Percentiles rank a stretch among this genome's conserved stretches.
Evolutionary conservation across 345 rosid genomes (phyloP).

Genomic region (Streptanthus diversifolius): DNA sequence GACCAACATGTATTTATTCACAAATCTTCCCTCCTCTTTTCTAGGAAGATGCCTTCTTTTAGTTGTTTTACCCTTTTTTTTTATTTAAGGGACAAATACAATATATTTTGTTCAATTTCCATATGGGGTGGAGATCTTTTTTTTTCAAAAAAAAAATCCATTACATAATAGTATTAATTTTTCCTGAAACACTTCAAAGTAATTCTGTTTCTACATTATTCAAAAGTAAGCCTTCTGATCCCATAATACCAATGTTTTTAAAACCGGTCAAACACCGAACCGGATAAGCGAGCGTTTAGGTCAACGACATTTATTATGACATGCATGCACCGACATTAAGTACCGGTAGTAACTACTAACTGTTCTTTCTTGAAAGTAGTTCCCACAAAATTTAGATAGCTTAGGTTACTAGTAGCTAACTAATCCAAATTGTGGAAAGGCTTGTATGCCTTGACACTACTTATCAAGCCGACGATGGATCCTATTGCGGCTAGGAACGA

Average conservation of each 20-base stretch:
- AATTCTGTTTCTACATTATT: not conserved
- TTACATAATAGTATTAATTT: not conserved
- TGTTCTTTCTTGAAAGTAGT: not conserved
- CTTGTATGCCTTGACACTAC: constrained; percentile 53
- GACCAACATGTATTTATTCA: no score
- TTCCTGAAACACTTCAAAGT: not conserved
- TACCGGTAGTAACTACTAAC: not conserved
- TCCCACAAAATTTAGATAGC: not conserved
- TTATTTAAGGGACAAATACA: no score
- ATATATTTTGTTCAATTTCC: no score
- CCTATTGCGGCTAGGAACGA: constrained; percentile 64
- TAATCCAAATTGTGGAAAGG: constrained; percentile 46
- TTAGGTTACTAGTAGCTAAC: not conserved
- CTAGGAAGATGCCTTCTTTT: no score
- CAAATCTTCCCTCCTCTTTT: no score
- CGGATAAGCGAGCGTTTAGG: not conserved
- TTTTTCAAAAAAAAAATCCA: not conserved
- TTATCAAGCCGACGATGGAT: constrained; percentile 58
- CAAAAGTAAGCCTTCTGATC: not conserved
- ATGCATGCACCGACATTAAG: not conserved
- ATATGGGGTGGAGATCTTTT: not conserved
- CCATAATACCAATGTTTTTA: not conserved
- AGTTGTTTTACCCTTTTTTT: no score
- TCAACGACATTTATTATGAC: not conserved
- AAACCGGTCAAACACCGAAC: not conserved